phyloP scores from a whole-genome alignment of 2,329 filamentous ascomycete genomes.

The Ceratocystis lukuohia region DNA sequence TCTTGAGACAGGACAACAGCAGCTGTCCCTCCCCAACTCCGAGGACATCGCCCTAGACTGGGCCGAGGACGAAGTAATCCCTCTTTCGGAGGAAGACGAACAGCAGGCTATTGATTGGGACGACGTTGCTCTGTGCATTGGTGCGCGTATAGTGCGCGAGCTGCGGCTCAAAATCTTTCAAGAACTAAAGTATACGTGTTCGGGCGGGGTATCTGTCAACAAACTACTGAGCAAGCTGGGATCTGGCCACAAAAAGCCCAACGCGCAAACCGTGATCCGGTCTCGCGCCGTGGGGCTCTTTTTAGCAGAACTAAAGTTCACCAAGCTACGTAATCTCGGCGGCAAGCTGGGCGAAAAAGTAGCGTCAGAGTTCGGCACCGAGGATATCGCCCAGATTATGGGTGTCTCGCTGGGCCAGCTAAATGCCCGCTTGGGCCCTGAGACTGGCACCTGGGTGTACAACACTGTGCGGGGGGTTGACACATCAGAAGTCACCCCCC shows the following conservation, averaged over 20 bases:
- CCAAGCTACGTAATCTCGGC: constrained; percentile 87
- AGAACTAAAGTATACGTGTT: constrained; percentile 75
- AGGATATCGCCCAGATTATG: constrained; percentile 63
- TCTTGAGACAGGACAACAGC: constrained; percentile 49
- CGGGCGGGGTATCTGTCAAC: constrained; percentile 75
- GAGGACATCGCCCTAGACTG: constrained; percentile 60
- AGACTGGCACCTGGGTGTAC: constrained; percentile 76
- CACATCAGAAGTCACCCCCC: constrained; percentile 71
- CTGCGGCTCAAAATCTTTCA: constrained; percentile 57
- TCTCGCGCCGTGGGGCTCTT: constrained; percentile 72
- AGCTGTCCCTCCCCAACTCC: constrained; percentile 59
- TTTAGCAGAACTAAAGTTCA: constrained; percentile 75
- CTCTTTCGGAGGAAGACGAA: constrained; percentile 63
- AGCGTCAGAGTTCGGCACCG: constrained; percentile 65
- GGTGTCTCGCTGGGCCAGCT: constrained; percentile 59
- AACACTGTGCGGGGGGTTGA: constrained; percentile 77
- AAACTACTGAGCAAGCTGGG: constrained; percentile 94
- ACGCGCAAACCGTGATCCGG: constrained; percentile 85
- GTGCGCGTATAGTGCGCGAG: constrained; percentile 72
- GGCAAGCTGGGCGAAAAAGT: constrained; percentile 88
- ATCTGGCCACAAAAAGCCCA: constrained; percentile 83
- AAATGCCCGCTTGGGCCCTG: constrained; percentile 65
- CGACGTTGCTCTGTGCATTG: constrained; percentile 74
- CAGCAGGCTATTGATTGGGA: constrained; percentile 88
- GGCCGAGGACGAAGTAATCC: constrained; percentile 68